These are phyloP conservation scores for Sisymbrium altissimum DNA, from an alignment of 345 rosid species.

Conservation along the genomic window DNA sequence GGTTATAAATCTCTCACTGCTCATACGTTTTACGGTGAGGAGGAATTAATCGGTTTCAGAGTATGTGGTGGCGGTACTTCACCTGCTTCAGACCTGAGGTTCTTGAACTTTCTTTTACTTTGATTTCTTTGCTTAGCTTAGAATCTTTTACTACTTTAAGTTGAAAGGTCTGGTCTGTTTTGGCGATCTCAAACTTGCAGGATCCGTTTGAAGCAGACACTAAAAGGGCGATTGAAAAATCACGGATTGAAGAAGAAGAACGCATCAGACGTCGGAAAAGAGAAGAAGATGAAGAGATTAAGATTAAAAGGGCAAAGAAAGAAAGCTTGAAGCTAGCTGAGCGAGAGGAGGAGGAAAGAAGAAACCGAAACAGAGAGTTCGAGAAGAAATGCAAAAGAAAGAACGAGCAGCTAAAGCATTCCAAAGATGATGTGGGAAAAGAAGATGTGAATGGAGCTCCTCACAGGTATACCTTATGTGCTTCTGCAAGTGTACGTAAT, in stretches of 20 bases:
- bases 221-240: not conserved
- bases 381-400: not conserved
- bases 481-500: not conserved
- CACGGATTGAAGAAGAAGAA: not conserved
- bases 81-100: too few relatives aligned
- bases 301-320: not conserved
- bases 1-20: too few relatives aligned
- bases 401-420: not conserved
- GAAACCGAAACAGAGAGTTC: not conserved
- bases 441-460: not conserved
- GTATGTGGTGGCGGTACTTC: too few relatives aligned
- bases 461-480: slow-evolving; percentile 15
- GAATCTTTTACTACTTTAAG: too few relatives aligned
- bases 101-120: too few relatives aligned
- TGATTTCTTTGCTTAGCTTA: too few relatives aligned
- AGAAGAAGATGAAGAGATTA: not conserved
- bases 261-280: not conserved
- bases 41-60: too few relatives aligned
- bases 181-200: too few relatives aligned
- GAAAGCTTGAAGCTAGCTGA: not conserved
- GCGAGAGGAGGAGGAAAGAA: not conserved
- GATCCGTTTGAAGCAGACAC: too few relatives aligned
- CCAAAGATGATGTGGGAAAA: not conserved
- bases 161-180: too few relatives aligned
- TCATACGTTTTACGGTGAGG: too few relatives aligned